Evolutionary conservation across 495 filamentous ascomycete species (phyloP).

Genomic region (Talaromyces trachyspermus): DNA sequence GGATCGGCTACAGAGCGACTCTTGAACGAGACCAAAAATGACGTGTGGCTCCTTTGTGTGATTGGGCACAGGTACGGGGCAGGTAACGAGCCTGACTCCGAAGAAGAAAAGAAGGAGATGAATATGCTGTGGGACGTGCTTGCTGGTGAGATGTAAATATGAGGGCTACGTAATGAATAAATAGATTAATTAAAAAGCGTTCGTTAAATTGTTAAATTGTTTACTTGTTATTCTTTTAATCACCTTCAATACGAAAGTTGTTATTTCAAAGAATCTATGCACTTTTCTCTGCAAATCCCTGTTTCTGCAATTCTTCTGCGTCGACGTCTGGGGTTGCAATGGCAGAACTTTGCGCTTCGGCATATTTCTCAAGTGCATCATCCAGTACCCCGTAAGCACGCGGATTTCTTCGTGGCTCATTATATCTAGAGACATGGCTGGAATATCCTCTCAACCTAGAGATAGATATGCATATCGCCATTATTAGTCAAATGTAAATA

Average conservation of each 20-base stretch:
- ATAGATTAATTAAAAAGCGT: background rate
- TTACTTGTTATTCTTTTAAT: too few species aligned
- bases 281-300: conserved; percentile 53
- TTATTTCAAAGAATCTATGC: conserved; percentile 7
- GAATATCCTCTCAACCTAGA: conserved; percentile 76
- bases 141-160: conserved; percentile 21
- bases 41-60: conserved; percentile 82
- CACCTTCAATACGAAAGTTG: too few species aligned
- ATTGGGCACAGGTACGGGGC: conserved; percentile 74
- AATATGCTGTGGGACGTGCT: conserved; percentile 40
- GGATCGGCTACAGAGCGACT: conserved; percentile 60
- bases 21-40: conserved; percentile 55
- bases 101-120: conserved; percentile 36
- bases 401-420: conserved; percentile 59
- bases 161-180: background rate
- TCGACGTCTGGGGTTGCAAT: conserved; percentile 42
- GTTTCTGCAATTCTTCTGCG: conserved; percentile 47
- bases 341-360: conserved; percentile 40
- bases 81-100: conserved; percentile 31
- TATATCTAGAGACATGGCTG: conserved; percentile 58
- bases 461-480: background rate
- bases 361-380: conserved; percentile 39
- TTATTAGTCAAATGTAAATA: too few species aligned
- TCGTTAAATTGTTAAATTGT: too few species aligned
- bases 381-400: conserved; percentile 54